Evolutionary conservation across 306 rosid genomes (phyloP).

Genomic region (Begonia fuchsioides): DNA sequence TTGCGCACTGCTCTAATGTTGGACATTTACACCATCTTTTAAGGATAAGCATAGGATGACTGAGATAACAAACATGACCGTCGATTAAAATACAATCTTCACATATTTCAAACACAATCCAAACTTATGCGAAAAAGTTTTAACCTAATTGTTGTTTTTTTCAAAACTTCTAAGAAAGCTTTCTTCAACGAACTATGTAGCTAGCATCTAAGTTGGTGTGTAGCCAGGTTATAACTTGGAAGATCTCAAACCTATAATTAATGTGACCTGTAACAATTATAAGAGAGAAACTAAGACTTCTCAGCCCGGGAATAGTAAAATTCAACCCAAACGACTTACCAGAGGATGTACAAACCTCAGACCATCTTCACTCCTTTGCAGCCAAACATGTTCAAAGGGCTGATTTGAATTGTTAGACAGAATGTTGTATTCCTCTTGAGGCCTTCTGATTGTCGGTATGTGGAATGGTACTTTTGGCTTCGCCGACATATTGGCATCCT

Average conservation of each 20-base stretch:
- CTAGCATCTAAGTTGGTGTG: not conserved
- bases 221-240: not conserved
- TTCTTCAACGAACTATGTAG: not conserved
- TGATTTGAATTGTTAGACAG: slow-evolving; percentile 51
- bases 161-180: no score
- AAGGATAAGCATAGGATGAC: no score
- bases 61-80: no score
- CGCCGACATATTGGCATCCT: slow-evolving; percentile 31
- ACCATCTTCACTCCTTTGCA: slow-evolving; percentile 65
- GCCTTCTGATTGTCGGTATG: slow-evolving; percentile 58
- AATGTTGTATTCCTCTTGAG: slow-evolving; percentile 65
- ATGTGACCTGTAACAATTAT: no score
- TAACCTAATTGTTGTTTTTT: no score
- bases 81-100: no score
- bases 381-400: slow-evolving; percentile 88
- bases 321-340: slow-evolving; percentile 24
- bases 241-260: not conserved
- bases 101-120: no score
- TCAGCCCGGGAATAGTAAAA: not conserved
- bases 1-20: no score
- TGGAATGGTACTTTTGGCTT: slow-evolving; percentile 80
- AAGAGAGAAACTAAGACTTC: not conserved
- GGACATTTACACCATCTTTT: no score
- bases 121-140: no score
- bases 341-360: slow-evolving; percentile 60